These are phyloP conservation scores for Penicillium maclennaniae DNA, from an alignment of 495 filamentous ascomycete species.

Conservation along the genomic window DNA sequence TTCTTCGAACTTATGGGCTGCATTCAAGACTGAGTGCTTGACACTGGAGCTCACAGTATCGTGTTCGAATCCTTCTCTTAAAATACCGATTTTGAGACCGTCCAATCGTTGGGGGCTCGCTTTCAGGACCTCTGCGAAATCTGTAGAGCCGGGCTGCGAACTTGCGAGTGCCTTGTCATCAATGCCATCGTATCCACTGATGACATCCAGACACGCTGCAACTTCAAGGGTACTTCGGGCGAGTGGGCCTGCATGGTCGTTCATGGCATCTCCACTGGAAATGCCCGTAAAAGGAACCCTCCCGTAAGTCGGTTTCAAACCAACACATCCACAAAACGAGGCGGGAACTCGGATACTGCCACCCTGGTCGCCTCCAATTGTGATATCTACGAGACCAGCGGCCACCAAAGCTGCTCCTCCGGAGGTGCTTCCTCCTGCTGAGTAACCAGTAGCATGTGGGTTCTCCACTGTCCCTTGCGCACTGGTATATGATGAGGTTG, in stretches of 20 bases:
- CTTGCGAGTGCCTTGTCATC: slow-evolving; percentile 51
- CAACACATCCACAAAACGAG: slow-evolving; percentile 44
- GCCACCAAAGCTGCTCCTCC: slow-evolving; percentile 55
- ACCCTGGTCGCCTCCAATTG: slow-evolving; percentile 59
- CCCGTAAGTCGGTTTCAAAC: slow-evolving; percentile 50
- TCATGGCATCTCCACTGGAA: slow-evolving; percentile 40
- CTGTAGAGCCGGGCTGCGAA: slow-evolving; percentile 41
- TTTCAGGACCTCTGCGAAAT: slow-evolving; percentile 33
- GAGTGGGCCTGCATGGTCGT: slow-evolving; percentile 50
- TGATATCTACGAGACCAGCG: slow-evolving; percentile 47
- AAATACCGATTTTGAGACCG: slow-evolving; percentile 50
- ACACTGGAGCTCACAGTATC: slow-evolving; percentile 41
- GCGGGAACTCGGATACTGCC: slow-evolving; percentile 57
- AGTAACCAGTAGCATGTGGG: slow-evolving; percentile 45
- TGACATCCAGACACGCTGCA: slow-evolving; percentile 48
- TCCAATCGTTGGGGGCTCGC: slow-evolving; percentile 28
- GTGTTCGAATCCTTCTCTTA: slow-evolving; percentile 48
- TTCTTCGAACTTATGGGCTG: slow-evolving; percentile 41
- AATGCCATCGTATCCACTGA: slow-evolving; percentile 54
- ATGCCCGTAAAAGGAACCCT: slow-evolving; percentile 51
- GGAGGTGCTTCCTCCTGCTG: slow-evolving; percentile 53
- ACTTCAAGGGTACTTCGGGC: slow-evolving; percentile 46
- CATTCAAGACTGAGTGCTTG: slow-evolving; percentile 36
- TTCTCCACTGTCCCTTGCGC: slow-evolving; percentile 51
- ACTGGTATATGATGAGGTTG: slow-evolving; percentile 41